Percentiles rank a stretch among this genome's conserved stretches.
Conservation (phyloP, 2,329 filamentous ascomycete genomes). For the Thielaviopsis ethacetica region DNA sequence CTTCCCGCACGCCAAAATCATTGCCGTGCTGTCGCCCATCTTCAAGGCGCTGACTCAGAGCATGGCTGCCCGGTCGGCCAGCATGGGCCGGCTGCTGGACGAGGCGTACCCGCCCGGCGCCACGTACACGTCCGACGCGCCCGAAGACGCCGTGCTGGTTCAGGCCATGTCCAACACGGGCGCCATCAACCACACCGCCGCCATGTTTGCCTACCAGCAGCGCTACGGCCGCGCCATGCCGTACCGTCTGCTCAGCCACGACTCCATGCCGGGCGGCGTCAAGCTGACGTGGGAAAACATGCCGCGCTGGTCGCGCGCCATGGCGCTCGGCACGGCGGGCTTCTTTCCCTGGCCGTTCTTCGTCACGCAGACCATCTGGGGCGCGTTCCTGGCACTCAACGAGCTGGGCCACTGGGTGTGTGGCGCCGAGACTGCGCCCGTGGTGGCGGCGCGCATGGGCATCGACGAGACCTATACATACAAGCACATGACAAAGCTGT, state of each 20-base stretch:
- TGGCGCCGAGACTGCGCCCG: conserved; percentile 25
- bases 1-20: conserved; percentile 32
- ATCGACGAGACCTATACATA: conserved; percentile 21
- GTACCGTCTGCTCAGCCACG: conserved; percentile 30
- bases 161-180: conserved; percentile 45
- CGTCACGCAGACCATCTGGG: conserved; percentile 32
- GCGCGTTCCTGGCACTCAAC: conserved; percentile 23
- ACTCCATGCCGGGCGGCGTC: conserved; percentile 36
- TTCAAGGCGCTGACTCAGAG: conserved; percentile 28
- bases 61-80: conserved; percentile 25
- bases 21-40: conserved; percentile 31
- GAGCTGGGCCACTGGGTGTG: conserved; percentile 19
- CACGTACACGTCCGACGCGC: conserved; percentile 13
- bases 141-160: conserved; percentile 25
- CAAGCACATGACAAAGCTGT: conserved; percentile 29
- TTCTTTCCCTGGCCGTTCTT: conserved; percentile 33
- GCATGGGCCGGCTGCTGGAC: conserved; percentile 30
- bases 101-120: conserved; percentile 18
- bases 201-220: conserved; percentile 29
- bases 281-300: conserved; percentile 26
- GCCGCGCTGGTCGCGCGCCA: conserved; percentile 34
- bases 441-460: conserved; percentile 19
- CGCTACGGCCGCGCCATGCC: conserved; percentile 25
- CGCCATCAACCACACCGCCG: conserved; percentile 33
- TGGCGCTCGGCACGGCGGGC: conserved; percentile 31